phyloP scores from a whole-genome alignment of 148 eudicot genomes.

The Fagopyrum tataricum region DNA sequence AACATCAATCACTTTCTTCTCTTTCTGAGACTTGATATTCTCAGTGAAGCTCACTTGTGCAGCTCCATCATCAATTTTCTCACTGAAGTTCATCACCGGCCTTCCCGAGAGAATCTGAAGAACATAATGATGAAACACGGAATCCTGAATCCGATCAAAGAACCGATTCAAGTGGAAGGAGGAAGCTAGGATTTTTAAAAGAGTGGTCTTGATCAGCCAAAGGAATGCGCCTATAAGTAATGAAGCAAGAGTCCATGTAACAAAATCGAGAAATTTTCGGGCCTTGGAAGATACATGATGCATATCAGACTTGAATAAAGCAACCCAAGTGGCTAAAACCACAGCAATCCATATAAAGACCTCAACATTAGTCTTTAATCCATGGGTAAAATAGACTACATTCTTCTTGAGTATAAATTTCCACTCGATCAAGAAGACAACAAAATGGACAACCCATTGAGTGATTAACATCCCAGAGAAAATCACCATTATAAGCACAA shows the following conservation, averaged over 20 bases:
- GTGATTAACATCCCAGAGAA: constrained; percentile 68
- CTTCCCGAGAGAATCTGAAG: constrained; percentile 60
- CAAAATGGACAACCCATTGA: constrained; percentile 46
- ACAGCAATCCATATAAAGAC: constrained; percentile 60
- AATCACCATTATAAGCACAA: constrained; percentile 55
- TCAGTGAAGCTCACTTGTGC: constrained; percentile 38
- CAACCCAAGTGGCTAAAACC: constrained; percentile 67
- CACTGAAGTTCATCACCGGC: constrained; percentile 39
- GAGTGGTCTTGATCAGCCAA: constrained; percentile 71
- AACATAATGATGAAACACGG: constrained; percentile 69
- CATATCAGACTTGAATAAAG: constrained; percentile 33
- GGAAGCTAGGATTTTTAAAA: constrained; percentile 68
- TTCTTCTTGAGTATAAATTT: constrained; percentile 62
- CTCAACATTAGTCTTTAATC: constrained; percentile 60
- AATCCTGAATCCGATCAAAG: constrained; percentile 76
- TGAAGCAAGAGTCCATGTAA: constrained; percentile 49
- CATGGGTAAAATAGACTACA: constrained; percentile 72
- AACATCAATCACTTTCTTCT: constrained; percentile 54
- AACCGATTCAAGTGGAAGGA: constrained; percentile 77
- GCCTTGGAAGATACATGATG: constrained; percentile 16
- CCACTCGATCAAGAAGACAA: constrained; percentile 69
- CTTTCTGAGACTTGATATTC: constrained; percentile 21
- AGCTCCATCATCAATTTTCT: constrained; percentile 24
- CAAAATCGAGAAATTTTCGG: constrained; percentile 3
- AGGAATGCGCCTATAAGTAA: constrained; percentile 50